Conservation (phyloP, 2,329 filamentous ascomycete genomes). For the Diaporthe capsici region DNA sequence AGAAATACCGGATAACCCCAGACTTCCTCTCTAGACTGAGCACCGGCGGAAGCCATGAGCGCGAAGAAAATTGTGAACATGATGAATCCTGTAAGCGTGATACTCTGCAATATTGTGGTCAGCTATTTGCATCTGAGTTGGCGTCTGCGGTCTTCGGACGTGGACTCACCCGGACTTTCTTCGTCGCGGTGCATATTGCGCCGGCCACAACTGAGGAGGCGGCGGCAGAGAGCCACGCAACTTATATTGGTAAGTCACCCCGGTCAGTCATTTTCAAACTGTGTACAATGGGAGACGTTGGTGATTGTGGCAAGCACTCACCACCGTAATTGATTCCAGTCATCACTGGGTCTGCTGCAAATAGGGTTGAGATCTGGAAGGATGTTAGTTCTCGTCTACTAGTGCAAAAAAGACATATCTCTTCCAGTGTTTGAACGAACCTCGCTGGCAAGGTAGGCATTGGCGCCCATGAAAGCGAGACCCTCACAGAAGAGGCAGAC, state of each 20-base stretch:
- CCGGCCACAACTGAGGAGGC: constrained; percentile 1
- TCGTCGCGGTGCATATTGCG: constrained; percentile 15
- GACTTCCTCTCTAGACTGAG: constrained; percentile 13
- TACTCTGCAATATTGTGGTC: not conserved
- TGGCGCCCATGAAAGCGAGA: constrained; percentile 10
- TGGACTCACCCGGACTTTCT: constrained; percentile 13
- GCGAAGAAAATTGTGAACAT: constrained; percentile 18
- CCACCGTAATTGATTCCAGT: constrained; percentile 6
- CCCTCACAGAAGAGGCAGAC: constrained; percentile 18
- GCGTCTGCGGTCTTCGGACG: not conserved
- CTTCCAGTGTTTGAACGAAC: not conserved
- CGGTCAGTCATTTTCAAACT: not conserved
- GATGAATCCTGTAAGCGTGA: constrained; percentile 1
- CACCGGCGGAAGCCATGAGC: constrained; percentile 13
- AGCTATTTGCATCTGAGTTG: not conserved
- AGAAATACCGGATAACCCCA: constrained; percentile 18
- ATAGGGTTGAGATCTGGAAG: constrained; percentile 1
- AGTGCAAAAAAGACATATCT: no score
- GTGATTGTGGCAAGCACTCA: not conserved
- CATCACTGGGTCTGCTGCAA: constrained; percentile 14
- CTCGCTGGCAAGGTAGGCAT: constrained; percentile 11
- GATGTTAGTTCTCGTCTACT: not conserved
- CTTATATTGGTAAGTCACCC: not conserved
- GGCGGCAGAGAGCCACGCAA: constrained; percentile 8
- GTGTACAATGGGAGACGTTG: not conserved